Percentiles rank a stretch among this genome's conserved stretches.
Evolutionary conservation across 2,329 filamentous ascomycete genomes (phyloP).

Genomic region (Berkeleyomyces rouxiae): DNA sequence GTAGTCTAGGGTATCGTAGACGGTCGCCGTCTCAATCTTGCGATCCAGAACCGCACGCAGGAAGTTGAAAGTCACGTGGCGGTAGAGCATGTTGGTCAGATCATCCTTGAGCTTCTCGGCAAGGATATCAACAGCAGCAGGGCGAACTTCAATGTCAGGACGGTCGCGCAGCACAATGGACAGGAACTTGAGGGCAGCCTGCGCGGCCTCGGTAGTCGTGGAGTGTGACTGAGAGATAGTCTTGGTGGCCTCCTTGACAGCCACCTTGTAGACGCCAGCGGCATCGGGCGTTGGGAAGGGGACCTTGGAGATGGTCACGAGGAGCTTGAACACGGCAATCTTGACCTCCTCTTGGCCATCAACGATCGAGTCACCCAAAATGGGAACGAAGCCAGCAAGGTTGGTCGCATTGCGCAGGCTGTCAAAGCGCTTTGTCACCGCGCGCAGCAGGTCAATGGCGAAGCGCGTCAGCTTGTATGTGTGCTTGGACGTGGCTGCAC

Average conservation of each 20-base stretch:
- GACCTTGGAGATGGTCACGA: conserved; percentile 71
- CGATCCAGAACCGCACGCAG: conserved; percentile 72
- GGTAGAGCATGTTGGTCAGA: conserved; percentile 78
- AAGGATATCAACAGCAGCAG: conserved; percentile 67
- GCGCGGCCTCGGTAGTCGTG: conserved; percentile 68
- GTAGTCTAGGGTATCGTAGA: conserved; percentile 85
- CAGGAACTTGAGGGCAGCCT: conserved; percentile 77
- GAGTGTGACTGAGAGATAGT: conserved; percentile 60
- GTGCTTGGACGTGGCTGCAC: conserved; percentile 59
- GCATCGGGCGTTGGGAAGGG: conserved; percentile 57
- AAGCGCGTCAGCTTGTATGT: conserved; percentile 80
- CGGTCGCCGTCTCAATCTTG: conserved; percentile 66
- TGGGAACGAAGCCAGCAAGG: conserved; percentile 68
- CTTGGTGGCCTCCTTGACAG: conserved; percentile 70
- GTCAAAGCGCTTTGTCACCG: conserved; percentile 73
- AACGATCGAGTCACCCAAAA: conserved; percentile 74
- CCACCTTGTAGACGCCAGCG: conserved; percentile 50
- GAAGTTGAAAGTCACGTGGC: conserved; percentile 91
- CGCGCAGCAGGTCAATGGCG: conserved; percentile 69
- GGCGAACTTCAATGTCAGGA: conserved; percentile 57
- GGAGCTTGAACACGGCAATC: conserved; percentile 68
- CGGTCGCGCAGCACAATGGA: conserved; percentile 72
- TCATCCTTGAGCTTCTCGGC: conserved; percentile 72
- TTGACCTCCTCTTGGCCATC: conserved; percentile 84
- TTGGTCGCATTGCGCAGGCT: conserved; percentile 64